These are phyloP conservation scores for Podospora anserina DNA, from an alignment of 495 filamentous ascomycete genomes.

Conservation along the genomic window DNA sequence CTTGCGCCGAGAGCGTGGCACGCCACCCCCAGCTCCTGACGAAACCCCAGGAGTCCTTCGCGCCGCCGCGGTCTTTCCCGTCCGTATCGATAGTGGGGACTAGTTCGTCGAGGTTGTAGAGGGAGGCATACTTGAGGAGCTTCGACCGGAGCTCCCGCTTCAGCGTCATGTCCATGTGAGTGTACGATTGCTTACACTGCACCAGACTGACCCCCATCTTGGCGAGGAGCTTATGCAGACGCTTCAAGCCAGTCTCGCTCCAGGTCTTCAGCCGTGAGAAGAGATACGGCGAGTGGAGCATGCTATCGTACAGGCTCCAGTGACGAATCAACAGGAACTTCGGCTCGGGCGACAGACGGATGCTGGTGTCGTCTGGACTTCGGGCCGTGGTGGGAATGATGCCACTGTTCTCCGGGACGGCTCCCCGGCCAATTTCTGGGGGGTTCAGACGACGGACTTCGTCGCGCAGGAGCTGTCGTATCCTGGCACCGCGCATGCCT, in stretches of 20 bases:
- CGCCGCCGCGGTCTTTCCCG: constrained; percentile 53
- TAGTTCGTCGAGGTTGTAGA: constrained; percentile 89
- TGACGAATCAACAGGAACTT: constrained; percentile 90
- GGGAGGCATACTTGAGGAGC: constrained; percentile 79
- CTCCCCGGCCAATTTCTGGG: constrained; percentile 57
- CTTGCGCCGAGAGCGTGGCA: constrained; percentile 84
- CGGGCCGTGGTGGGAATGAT: constrained; percentile 84
- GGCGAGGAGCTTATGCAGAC: constrained; percentile 90
- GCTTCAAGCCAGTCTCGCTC: constrained; percentile 83
- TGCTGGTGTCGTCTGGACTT: constrained; percentile 86
- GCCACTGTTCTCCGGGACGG: constrained; percentile 59
- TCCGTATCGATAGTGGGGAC: constrained; percentile 67
- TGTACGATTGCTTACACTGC: constrained; percentile 92
- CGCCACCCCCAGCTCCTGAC: constrained; percentile 98
- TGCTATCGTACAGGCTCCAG: constrained; percentile 97
- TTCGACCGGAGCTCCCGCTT: constrained; percentile 85
- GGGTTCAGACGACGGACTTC: constrained; percentile 95
- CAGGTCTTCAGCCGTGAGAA: constrained; percentile 89
- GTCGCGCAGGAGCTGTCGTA: constrained; percentile 81
- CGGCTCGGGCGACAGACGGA: constrained; percentile 89
- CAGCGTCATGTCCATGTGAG: constrained; percentile 97
- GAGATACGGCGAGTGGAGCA: constrained; percentile 97
- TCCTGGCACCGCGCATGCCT: constrained; percentile 74
- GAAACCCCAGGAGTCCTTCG: constrained; percentile 91
- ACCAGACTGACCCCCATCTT: constrained; percentile 96